These are phyloP conservation scores for Eucalyptus sideroxylon DNA, from an alignment of 345 rosid species.

Conservation along the genomic window DNA sequence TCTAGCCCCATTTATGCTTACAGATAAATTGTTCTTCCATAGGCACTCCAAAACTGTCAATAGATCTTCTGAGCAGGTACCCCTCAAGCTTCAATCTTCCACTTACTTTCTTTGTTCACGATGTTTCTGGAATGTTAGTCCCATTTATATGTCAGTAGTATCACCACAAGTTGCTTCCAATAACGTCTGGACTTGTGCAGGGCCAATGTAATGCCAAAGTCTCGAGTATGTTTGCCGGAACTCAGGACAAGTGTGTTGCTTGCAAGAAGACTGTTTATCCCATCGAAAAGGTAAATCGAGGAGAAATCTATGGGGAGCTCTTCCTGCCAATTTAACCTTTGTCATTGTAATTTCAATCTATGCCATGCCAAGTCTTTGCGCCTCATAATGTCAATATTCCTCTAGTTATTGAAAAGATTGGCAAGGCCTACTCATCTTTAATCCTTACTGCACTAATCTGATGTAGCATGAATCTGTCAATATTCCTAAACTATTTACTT, in stretches of 20 bases:
- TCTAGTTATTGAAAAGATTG: background rate
- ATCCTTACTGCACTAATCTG: background rate
- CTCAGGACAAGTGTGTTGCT: constrained; percentile 68
- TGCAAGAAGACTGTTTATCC: constrained; percentile 79
- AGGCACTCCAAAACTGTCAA: constrained; percentile 57
- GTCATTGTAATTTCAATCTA: background rate
- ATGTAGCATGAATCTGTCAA: background rate
- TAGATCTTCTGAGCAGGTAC: constrained; percentile 48
- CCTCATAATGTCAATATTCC: background rate
- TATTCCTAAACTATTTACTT: background rate
- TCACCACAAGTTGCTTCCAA: background rate
- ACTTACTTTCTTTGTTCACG: background rate
- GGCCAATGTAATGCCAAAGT: constrained; percentile 37
- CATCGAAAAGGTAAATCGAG: constrained; percentile 41
- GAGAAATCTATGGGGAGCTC: background rate
- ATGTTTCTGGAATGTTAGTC: background rate
- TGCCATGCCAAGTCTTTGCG: background rate
- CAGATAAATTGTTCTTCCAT: background rate
- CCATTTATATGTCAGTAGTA: background rate
- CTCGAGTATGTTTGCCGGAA: constrained; percentile 62
- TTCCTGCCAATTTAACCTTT: background rate
- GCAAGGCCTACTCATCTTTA: background rate
- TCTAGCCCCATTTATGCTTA: background rate
- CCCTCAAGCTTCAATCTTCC: background rate
- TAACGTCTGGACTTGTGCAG: background rate